phyloP scores from a whole-genome alignment of 495 filamentous ascomycete genomes.

The Penicillium bovifimosum region DNA sequence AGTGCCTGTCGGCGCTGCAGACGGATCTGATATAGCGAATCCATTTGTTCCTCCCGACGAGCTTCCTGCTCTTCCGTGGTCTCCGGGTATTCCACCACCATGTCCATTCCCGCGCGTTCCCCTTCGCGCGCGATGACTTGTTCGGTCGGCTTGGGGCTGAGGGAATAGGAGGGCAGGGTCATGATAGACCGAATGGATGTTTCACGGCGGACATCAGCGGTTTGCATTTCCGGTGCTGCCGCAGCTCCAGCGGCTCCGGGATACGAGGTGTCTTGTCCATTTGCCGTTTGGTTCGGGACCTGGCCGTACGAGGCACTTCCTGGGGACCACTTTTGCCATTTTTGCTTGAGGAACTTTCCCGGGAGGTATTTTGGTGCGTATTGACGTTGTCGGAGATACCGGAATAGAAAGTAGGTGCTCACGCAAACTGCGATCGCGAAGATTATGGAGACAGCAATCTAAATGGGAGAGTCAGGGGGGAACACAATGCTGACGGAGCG shows the following conservation, averaged over 20 bases:
- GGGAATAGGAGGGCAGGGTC: conserved; percentile 78
- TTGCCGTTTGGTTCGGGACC: conserved; percentile 27
- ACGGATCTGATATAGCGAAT: conserved; percentile 84
- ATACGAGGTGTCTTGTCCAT: conserved; percentile 24
- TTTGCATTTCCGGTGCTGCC: conserved; percentile 25
- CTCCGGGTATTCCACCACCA: conserved; percentile 81
- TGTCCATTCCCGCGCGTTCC: conserved; percentile 86
- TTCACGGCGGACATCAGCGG: conserved; percentile 62
- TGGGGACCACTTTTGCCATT: conserved; percentile 55
- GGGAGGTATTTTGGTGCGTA: conserved; percentile 55
- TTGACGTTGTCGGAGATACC: conserved; percentile 43
- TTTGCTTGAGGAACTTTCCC: conserved; percentile 49
- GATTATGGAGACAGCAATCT: conserved; percentile 35
- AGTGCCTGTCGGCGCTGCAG: conserved; percentile 68
- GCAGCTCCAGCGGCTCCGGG: conserved; percentile 20
- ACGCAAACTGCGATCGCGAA: conserved; percentile 36
- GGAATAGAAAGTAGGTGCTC: conserved; percentile 42
- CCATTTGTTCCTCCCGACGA: conserved; percentile 89
- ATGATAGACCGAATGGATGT: conserved; percentile 87
- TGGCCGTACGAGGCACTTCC: conserved; percentile 41
- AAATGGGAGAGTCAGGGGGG: conserved; percentile 4
- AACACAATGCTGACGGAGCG: background rate
- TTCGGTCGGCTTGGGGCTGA: conserved; percentile 65
- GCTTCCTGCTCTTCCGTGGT: conserved; percentile 67
- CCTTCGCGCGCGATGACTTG: conserved; percentile 86